Conservation (phyloP, 2,329 filamentous ascomycete genomes). For the Talaromyces verruculosus region DNA sequence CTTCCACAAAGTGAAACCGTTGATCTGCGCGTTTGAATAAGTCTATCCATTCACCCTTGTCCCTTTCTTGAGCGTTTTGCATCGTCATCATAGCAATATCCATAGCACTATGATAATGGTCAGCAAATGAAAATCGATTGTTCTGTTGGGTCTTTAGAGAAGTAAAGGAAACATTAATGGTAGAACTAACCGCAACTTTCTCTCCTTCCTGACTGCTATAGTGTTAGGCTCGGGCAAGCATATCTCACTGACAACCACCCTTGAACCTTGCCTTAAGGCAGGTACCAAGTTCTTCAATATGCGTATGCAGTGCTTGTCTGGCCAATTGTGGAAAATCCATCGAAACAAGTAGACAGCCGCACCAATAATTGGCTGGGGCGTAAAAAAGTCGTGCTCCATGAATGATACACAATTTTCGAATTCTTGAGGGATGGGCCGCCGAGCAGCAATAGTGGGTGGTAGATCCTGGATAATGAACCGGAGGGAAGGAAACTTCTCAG, state of each 20-base stretch:
- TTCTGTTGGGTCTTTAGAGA: neutral
- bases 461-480: slow-evolving; percentile 57
- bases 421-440: neutral
- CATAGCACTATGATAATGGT: neutral
- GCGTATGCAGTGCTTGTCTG: slow-evolving; percentile 26
- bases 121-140: neutral
- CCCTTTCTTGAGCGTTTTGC: neutral
- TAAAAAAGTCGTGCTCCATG: slow-evolving; percentile 30
- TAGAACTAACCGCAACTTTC: neutral
- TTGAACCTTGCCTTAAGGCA: neutral
- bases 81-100: neutral
- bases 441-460: slow-evolving; percentile 33
- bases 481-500: slow-evolving; percentile 51
- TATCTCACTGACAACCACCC: neutral
- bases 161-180: neutral
- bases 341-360: slow-evolving; percentile 30
- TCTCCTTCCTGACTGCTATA: neutral
- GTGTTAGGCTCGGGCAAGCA: neutral
- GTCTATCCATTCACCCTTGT: neutral
- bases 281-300: slow-evolving; percentile 27
- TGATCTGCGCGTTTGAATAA: neutral
- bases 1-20: neutral
- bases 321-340: slow-evolving; percentile 31
- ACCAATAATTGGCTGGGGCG: slow-evolving; percentile 24
- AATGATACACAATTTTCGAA: slow-evolving; percentile 23